phyloP scores from a whole-genome alignment of 371 early-diverging fungal species.

The Zopfochytrium polystomum region DNA sequence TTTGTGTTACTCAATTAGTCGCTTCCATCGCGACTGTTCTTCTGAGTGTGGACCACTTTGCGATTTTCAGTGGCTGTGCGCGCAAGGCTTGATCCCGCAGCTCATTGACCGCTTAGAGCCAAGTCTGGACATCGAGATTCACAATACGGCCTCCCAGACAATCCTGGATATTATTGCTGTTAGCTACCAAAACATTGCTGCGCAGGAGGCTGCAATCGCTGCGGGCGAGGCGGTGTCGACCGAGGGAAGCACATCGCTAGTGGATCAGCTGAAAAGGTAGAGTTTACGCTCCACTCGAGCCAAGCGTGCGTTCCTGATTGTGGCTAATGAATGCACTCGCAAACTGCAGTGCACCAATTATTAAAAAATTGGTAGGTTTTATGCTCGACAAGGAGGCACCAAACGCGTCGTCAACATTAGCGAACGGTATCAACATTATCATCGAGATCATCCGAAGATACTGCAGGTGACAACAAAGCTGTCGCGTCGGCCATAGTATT shows the following conservation, averaged over 20 bases:
- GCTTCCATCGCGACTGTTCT: background rate
- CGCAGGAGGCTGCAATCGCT: constrained; percentile 53
- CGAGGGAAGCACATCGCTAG: constrained; percentile 55
- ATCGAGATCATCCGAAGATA: constrained; percentile 94
- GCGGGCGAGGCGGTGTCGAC: constrained; percentile 54
- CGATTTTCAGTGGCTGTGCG: constrained; percentile 73
- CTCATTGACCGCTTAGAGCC: constrained; percentile 81
- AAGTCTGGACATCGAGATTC: constrained; percentile 51
- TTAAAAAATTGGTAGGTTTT: constrained; percentile 69
- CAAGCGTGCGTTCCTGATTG: too few relatives aligned
- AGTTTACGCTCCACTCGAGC: too few relatives aligned
- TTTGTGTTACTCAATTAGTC: constrained; percentile 24
- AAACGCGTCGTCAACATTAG: constrained; percentile 75
- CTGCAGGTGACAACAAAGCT: constrained; percentile 53
- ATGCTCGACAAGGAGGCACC: constrained; percentile 83
- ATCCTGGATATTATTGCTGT: constrained; percentile 91
- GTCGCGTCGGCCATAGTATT: too few relatives aligned
- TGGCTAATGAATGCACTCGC: too few relatives aligned
- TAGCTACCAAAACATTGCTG: constrained; percentile 43
- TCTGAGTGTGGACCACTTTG: background rate
- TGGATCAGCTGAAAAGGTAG: constrained; percentile 77
- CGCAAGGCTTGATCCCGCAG: constrained; percentile 67
- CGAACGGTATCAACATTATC: constrained; percentile 88
- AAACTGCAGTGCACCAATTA: constrained; percentile 33
- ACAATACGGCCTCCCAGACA: constrained; percentile 84